phyloP scores from a whole-genome alignment of 805 yeast genomes.

The Wickerhamomyces strasburgensis region DNA sequence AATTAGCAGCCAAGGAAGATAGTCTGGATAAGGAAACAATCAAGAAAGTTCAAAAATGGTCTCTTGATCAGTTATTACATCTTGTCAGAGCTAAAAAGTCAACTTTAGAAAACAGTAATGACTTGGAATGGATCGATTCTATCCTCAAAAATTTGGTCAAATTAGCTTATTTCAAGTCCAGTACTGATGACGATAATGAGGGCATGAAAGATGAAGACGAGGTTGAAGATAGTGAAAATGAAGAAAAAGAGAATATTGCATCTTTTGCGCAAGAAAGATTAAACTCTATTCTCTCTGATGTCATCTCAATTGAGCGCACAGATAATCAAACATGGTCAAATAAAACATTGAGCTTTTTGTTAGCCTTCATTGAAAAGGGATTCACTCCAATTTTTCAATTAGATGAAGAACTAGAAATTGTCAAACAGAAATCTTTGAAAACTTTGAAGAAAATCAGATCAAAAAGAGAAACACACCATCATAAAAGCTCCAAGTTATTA shows the following conservation, averaged over 20 bases:
- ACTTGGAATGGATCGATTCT: conserved; percentile 26
- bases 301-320: conserved; percentile 40
- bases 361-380: conserved; percentile 23
- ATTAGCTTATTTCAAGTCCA: conserved; percentile 26
- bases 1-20: not conserved
- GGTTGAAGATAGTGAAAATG: conserved; percentile 5
- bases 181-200: conserved; percentile 9
- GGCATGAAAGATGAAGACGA: conserved; percentile 9
- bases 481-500: conserved; percentile 35
- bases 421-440: conserved; percentile 45
- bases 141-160: conserved; percentile 28
- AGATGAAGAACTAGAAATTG: conserved; percentile 51
- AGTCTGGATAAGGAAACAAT: conserved; percentile 7
- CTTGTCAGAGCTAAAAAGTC: conserved; percentile 44
- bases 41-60: conserved; percentile 39
- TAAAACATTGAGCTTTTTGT: conserved; percentile 38
- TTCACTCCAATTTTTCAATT: conserved; percentile 35
- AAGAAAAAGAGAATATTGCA: conserved; percentile 6
- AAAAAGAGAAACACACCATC: conserved; percentile 28
- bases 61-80: conserved; percentile 51
- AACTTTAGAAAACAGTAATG: conserved; percentile 18
- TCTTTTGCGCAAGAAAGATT: conserved; percentile 55
- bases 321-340: conserved; percentile 58
- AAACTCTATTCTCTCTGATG: conserved; percentile 60
- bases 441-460: conserved; percentile 41